These are phyloP conservation scores for Phytophthora palmivora DNA, from an alignment of 352 stramenopile species.

Conservation along the genomic window DNA sequence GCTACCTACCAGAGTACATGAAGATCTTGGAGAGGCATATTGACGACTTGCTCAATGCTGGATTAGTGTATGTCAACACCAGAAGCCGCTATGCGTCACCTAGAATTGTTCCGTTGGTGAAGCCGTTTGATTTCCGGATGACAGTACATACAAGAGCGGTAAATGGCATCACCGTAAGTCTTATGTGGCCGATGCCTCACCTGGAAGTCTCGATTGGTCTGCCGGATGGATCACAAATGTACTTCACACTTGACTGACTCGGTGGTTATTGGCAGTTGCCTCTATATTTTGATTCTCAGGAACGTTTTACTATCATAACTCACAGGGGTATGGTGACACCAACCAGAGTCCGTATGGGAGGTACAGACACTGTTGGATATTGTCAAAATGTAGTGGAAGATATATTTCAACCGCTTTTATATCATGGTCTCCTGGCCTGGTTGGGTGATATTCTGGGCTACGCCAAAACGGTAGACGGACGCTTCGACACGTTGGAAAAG, in stretches of 20 bases:
- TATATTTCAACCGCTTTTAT: no score
- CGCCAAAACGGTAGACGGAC: no score
- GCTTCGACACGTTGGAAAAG: no score
- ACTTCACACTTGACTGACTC: constrained; percentile 6
- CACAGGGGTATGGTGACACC: constrained; percentile 18
- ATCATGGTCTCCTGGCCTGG: no score
- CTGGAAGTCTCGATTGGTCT: neutral
- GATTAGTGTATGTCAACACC: constrained; percentile 1
- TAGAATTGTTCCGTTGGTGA: neutral
- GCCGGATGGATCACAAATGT: neutral
- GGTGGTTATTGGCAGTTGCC: constrained; percentile 9
- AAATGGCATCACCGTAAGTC: constrained; percentile 1
- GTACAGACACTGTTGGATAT: constrained; percentile 2
- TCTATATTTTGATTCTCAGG: constrained; percentile 22
- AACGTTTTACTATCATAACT: constrained; percentile 13
- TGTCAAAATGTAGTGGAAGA: no score
- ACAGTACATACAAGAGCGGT: constrained; percentile 1
- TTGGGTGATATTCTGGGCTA: no score
- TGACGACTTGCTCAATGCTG: neutral
- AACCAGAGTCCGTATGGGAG: constrained; percentile 8
- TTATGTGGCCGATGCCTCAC: neutral
- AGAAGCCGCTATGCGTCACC: neutral
- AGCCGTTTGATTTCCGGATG: neutral
- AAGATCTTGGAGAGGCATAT: constrained; percentile 2
- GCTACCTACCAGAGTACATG: constrained; percentile 5